Evolutionary conservation across 371 early-diverging fungal genomes (phyloP).

Genomic region (Saksenaea oblongispora): DNA sequence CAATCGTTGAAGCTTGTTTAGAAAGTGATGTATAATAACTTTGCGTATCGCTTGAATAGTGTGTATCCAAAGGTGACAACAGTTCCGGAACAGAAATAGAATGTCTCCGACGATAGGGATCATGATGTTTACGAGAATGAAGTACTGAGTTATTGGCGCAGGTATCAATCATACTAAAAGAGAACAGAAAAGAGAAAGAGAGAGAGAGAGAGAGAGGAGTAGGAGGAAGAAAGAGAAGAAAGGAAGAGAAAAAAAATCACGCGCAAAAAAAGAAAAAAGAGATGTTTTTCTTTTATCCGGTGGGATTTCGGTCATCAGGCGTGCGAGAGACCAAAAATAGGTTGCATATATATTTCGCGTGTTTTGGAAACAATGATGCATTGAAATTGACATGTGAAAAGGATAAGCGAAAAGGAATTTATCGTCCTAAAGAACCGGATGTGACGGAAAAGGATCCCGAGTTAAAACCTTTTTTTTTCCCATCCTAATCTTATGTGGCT

Average conservation of each 20-base stretch:
- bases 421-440: neutral
- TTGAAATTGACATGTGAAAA: conserved; percentile 1
- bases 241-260: neutral
- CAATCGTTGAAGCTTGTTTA: conserved; percentile 17
- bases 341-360: neutral
- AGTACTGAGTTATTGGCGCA: neutral
- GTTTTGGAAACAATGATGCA: conserved; percentile 6
- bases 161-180: neutral
- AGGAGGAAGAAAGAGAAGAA: neutral
- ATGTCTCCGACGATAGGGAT: neutral
- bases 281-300: neutral
- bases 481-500: conserved; percentile 2
- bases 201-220: neutral
- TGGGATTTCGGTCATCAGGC: neutral
- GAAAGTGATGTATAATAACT: neutral
- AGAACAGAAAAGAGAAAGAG: neutral
- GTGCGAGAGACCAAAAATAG: conserved; percentile 1
- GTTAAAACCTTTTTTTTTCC: neutral
- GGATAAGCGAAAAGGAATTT: neutral
- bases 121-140: neutral
- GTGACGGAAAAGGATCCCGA: conserved; percentile 1
- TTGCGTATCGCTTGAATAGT: neutral
- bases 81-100: neutral
- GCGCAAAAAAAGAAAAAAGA: conserved; percentile 7
- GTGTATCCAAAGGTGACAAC: neutral